Conservation (phyloP, 1,284 basidiomycete species). For the Volvariella surrecta region DNA sequence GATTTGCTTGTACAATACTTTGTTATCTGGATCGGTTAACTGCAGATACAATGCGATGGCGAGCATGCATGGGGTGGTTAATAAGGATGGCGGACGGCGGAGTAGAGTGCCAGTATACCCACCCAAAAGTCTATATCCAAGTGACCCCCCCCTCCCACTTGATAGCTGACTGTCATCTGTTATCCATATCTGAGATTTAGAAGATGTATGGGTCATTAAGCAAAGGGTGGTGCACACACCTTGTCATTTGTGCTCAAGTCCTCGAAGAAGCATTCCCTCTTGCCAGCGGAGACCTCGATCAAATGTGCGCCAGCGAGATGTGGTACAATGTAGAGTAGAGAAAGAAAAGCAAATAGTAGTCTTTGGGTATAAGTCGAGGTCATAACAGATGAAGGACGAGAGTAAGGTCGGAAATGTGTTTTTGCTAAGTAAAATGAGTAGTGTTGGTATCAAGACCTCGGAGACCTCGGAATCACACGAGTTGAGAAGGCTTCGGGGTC, state of each 20-base stretch:
- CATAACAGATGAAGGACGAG: constrained; percentile 20
- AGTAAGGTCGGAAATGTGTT: background rate
- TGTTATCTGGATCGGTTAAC: constrained; percentile 72
- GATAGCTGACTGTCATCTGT: constrained; percentile 99
- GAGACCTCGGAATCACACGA: background rate
- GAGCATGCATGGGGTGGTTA: constrained; percentile 1
- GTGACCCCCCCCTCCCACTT: constrained; percentile 95
- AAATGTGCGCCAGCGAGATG: constrained; percentile 49
- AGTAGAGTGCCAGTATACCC: constrained; percentile 15
- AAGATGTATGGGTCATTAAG: constrained; percentile 4
- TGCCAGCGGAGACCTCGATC: constrained; percentile 66
- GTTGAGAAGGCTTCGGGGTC: background rate
- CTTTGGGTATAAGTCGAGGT: constrained; percentile 26
- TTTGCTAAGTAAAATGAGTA: background rate
- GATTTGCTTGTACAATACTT: constrained; percentile 69
- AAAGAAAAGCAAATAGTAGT: constrained; percentile 26
- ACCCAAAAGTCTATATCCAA: constrained; percentile 97
- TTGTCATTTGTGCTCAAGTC: constrained; percentile 93
- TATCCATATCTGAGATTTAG: constrained; percentile 3
- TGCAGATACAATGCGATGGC: constrained; percentile 22
- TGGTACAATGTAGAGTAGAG: constrained; percentile 34
- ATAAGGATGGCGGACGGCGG: background rate
- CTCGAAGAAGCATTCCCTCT: constrained; percentile 98
- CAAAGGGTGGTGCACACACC: constrained; percentile 35
- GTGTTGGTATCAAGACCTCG: background rate